Percentiles rank a stretch among this genome's conserved stretches.
Evolutionary conservation across 176 grass and related monocot genomes (phyloP).

Genomic region (Musa acuminata): DNA sequence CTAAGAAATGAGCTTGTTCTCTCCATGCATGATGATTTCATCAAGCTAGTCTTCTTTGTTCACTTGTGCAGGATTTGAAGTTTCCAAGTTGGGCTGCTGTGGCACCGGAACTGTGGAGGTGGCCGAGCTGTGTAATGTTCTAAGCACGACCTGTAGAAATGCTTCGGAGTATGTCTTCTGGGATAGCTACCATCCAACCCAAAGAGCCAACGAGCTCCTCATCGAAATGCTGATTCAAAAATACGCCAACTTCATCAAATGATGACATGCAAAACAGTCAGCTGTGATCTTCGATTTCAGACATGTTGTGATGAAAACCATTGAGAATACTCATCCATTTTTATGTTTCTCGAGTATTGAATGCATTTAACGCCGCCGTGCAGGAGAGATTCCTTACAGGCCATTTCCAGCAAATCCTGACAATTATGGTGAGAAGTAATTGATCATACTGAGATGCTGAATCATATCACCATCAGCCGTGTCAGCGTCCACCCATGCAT

Average conservation of each 20-base stretch:
- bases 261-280: neutral
- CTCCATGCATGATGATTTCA: neutral
- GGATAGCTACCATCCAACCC: neutral
- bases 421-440: too few relatives aligned
- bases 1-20: neutral
- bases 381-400: too few relatives aligned
- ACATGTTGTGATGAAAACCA: too few relatives aligned
- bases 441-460: too few relatives aligned
- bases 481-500: too few relatives aligned
- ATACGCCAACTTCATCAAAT: neutral
- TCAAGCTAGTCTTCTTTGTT: neutral
- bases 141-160: slow-evolving; percentile 16
- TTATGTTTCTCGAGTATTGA: too few relatives aligned
- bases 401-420: too few relatives aligned
- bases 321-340: too few relatives aligned
- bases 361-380: too few relatives aligned
- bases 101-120: slow-evolving; percentile 67
- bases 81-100: slow-evolving; percentile 52
- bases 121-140: slow-evolving; percentile 47
- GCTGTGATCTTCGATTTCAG: too few relatives aligned
- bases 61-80: slow-evolving; percentile 29
- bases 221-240: neutral
- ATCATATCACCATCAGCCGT: too few relatives aligned
- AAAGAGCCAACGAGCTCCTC: neutral
- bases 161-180: slow-evolving; percentile 12